phyloP scores from a whole-genome alignment of 805 yeast species.

The Debaryomyces tyrocola region DNA sequence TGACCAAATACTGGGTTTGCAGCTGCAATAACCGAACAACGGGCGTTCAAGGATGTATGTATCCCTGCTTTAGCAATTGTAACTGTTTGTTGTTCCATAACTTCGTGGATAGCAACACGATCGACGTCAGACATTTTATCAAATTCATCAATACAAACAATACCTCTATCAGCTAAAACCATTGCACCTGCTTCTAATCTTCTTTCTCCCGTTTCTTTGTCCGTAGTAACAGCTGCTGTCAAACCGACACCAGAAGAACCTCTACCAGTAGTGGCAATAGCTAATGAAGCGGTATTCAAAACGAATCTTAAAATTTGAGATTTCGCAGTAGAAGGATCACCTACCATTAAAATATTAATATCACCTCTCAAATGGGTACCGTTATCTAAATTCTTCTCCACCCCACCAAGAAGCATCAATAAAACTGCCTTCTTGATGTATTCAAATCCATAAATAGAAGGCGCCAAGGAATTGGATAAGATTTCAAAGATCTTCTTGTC shows the following conservation, averaged over 20 bases:
- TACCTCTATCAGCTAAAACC: conserved; percentile 97
- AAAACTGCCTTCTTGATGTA: conserved; percentile 88
- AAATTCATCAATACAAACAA: conserved; percentile 97
- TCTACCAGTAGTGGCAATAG: conserved; percentile 97
- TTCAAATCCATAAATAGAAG: conserved; percentile 92
- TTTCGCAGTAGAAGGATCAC: conserved; percentile 98
- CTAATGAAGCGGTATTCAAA: conserved; percentile 89
- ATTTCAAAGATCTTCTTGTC: conserved; percentile 72
- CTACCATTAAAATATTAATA: conserved; percentile 92
- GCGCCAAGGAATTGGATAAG: conserved; percentile 86
- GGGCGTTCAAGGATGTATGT: conserved; percentile 92
- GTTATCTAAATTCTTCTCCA: conserved; percentile 87
- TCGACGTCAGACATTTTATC: conserved; percentile 97
- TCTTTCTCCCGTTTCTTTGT: conserved; percentile 95
- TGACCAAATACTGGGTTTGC: conserved; percentile 98
- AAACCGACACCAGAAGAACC: conserved; percentile 99
- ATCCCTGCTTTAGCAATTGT: conserved; percentile 98
- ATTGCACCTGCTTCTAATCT: conserved; percentile 98
- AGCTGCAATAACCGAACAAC: conserved; percentile 96
- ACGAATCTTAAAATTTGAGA: conserved; percentile 95
- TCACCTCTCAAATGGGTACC: conserved; percentile 99
- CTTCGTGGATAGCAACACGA: conserved; percentile 98
- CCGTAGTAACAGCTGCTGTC: conserved; percentile 97
- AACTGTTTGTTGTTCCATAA: conserved; percentile 99
- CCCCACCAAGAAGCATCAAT: conserved; percentile 89